Conservation (phyloP, 495 filamentous ascomycete genomes). For the Aspergillus incahuasiensis region DNA sequence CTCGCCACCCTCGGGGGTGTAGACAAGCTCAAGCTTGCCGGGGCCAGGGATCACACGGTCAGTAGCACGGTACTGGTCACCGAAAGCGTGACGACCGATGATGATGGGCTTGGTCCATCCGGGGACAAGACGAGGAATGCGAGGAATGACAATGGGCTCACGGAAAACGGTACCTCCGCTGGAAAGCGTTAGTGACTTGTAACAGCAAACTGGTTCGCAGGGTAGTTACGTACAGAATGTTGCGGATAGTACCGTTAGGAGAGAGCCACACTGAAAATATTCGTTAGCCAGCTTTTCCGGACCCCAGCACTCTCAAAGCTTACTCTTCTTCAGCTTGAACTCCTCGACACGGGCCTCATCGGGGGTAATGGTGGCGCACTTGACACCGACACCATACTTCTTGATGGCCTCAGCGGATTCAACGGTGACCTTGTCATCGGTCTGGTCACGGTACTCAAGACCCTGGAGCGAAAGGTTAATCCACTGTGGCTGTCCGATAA, state of each 20-base stretch:
- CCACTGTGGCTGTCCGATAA: not conserved
- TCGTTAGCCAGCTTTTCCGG: slow-evolving; percentile 16
- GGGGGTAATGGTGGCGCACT: slow-evolving; percentile 98
- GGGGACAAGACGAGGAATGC: slow-evolving; percentile 85
- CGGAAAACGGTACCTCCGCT: slow-evolving; percentile 94
- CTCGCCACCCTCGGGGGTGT: slow-evolving; percentile 77
- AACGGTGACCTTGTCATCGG: slow-evolving; percentile 89
- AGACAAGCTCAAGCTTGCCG: slow-evolving; percentile 89
- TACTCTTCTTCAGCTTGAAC: slow-evolving; percentile 97
- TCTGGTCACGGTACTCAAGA: slow-evolving; percentile 90
- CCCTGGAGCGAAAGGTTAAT: slow-evolving; percentile 46
- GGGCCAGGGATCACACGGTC: slow-evolving; percentile 76
- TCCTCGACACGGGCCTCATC: slow-evolving; percentile 95
- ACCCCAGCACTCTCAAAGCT: slow-evolving; percentile 16
- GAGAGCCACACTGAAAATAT: slow-evolving; percentile 80
- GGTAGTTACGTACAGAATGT: slow-evolving; percentile 56
- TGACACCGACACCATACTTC: slow-evolving; percentile 97
- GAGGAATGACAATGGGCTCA: slow-evolving; percentile 93
- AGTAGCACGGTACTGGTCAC: slow-evolving; percentile 96
- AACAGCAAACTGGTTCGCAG: not conserved
- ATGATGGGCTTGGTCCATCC: slow-evolving; percentile 99
- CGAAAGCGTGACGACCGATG: slow-evolving; percentile 96
- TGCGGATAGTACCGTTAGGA: slow-evolving; percentile 97
- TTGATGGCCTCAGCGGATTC: slow-evolving; percentile 96
- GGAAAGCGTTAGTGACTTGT: slow-evolving; percentile 9